A percentile compares a stretch with the other conserved stretches of the same genome.
These are phyloP conservation scores for Candida multigemmis DNA, from an alignment of 805 yeast genomes.

Conservation along the genomic window DNA sequence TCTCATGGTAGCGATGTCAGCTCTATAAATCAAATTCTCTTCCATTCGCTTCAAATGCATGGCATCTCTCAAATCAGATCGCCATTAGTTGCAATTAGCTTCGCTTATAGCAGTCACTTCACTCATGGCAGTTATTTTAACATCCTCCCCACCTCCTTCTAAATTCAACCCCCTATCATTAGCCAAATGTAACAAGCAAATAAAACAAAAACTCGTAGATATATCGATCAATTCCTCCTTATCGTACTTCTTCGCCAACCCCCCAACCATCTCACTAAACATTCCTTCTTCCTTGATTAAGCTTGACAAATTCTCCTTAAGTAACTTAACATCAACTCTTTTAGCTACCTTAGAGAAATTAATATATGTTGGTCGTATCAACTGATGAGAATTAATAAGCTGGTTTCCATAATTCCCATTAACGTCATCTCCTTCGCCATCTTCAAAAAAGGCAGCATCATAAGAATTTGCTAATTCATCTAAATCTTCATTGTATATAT, in stretches of 20 bases:
- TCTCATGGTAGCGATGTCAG: too few species aligned
- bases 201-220: conserved; percentile 79
- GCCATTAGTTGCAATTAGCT: too few species aligned
- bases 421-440: conserved; percentile 2
- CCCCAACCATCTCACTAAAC: conserved; percentile 30
- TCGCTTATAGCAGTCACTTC: too few species aligned
- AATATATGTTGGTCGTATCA: conserved; percentile 27
- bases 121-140: too few species aligned
- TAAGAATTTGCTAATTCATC: conserved; percentile 2
- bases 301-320: conserved; percentile 74
- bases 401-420: conserved; percentile 2
- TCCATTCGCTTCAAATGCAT: too few species aligned
- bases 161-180: conserved; percentile 74
- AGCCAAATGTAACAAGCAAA: conserved; percentile 76
- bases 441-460: conserved; percentile 7
- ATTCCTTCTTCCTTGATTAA: conserved; percentile 2
- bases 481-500: too few species aligned
- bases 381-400: conserved; percentile 3
- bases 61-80: too few species aligned
- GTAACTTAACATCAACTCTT: conserved; percentile 61
- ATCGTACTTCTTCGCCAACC: conserved; percentile 44
- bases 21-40: too few species aligned
- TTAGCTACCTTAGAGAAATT: conserved; percentile 68
- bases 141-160: too few species aligned
- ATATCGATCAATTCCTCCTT: conserved; percentile 52